Conservation (phyloP, 106 monocot genomes). For the Amphibolis antarctica region DNA sequence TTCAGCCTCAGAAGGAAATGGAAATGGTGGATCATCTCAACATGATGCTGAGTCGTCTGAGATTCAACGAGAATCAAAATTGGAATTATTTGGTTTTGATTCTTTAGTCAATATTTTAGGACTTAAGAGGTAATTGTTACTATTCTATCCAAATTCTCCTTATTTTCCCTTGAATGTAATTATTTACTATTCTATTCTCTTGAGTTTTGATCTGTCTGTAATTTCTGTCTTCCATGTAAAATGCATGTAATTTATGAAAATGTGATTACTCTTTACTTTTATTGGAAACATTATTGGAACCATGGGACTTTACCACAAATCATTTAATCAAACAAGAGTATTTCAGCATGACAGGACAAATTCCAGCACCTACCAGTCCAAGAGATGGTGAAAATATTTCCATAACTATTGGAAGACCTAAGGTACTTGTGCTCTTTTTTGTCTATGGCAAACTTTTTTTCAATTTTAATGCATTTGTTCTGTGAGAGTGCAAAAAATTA, state of each 20-base stretch:
- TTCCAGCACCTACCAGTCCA: constrained; percentile 61
- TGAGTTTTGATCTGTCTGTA: too few species aligned
- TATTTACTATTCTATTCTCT: too few species aligned
- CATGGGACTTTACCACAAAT: background rate
- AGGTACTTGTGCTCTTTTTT: constrained; percentile 30
- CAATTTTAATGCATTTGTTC: background rate
- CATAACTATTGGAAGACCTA: constrained; percentile 64
- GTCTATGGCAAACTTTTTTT: background rate
- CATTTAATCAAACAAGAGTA: background rate
- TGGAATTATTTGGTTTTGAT: constrained; percentile 96
- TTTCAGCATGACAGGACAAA: constrained; percentile 84
- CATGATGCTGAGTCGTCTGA: constrained; percentile 23
- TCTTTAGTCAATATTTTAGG: constrained; percentile 69
- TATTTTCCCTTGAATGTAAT: too few species aligned
- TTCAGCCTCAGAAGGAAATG: constrained; percentile 18
- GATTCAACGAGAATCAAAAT: constrained; percentile 58
- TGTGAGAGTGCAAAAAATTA: too few species aligned
- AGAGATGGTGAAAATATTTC: constrained; percentile 73
- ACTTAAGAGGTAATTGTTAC: constrained; percentile 7
- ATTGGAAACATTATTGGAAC: too few species aligned
- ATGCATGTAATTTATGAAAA: too few species aligned
- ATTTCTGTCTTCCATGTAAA: too few species aligned
- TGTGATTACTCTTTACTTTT: too few species aligned
- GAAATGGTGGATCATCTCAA: constrained; percentile 36
- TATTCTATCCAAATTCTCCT: background rate